Percentiles rank a stretch among this genome's conserved stretches.
These are phyloP conservation scores for Areca catechu DNA, from an alignment of 176 grass and related monocot species.

Conservation along the genomic window DNA sequence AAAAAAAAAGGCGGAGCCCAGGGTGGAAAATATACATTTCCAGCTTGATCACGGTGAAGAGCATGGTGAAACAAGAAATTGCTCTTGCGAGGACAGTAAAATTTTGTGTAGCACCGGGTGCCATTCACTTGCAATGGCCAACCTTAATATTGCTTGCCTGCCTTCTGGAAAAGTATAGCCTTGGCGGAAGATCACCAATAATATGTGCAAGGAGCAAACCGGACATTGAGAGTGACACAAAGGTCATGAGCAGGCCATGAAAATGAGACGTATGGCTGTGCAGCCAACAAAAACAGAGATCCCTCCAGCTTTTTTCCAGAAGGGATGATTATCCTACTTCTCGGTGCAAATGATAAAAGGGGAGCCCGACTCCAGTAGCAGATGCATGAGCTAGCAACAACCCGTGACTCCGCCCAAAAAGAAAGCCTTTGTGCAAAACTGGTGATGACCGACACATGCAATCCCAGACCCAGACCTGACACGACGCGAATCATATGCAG, in stretches of 20 bases:
- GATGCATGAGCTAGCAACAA: background rate
- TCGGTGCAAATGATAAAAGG: background rate
- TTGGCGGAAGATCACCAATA: background rate
- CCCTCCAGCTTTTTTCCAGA: constrained; percentile 2
- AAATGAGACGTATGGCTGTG: background rate
- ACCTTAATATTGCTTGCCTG: background rate
- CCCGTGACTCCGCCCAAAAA: constrained; percentile 6
- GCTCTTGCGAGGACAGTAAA: background rate
- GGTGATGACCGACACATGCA: constrained; percentile 13
- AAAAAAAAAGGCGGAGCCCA: background rate
- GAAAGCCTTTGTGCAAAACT: constrained; percentile 8
- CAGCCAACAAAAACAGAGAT: background rate
- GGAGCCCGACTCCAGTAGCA: background rate
- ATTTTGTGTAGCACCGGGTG: background rate
- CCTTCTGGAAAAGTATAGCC: background rate
- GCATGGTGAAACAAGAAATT: background rate
- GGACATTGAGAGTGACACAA: no score
- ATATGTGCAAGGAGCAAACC: no score
- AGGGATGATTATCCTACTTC: background rate
- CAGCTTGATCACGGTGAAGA: background rate
- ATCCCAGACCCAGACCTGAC: constrained; percentile 17
- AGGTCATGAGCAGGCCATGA: background rate
- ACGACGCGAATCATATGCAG: constrained; percentile 16
- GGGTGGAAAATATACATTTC: background rate
- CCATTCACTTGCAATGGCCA: background rate